Base-by-base conservation (phyloP, 2,329 filamentous ascomycete genomes). In the Leptographium galeiforme region DNA sequence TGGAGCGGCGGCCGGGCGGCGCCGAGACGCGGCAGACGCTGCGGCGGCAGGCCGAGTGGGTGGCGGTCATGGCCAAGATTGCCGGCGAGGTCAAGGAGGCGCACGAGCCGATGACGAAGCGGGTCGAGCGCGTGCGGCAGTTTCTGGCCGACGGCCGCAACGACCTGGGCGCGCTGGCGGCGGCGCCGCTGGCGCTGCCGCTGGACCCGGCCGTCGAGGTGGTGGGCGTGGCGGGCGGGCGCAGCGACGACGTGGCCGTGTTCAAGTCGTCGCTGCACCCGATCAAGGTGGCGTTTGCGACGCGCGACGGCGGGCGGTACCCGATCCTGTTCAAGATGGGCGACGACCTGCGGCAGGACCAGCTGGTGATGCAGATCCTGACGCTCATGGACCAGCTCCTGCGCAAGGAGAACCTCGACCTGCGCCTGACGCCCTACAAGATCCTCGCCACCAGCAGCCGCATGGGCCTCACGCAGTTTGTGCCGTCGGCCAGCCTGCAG, bases 311-410 rank as follows among this genome's bases (percentile, higher is more conserved):
- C 8, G 78, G 77, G 41, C 85, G 84, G 56, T 98, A 97, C 64
- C 85, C 91, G 11, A 86, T 98, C 58, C 85, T 97, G 52, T 98
- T 98, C 79, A 98, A 98, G 68, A 89, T 89, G 1, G 93, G 93
- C 39, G 93, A 98, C 64, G 93, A 98, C 65, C 75, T 98, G 51
- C 86, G 93, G 14, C 93, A 98, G 68, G 93, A 98, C 64, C 93
- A 98, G 65, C 79, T 98, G 2, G 91, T 98, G 39, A 94, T 98
- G 53, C 93, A 82, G 63, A 97, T 97, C 63, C 96, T 98, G 66
- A 95, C 89, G 0, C 77, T 98, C 16, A 98, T 98, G 93, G 93
- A 98, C 63, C 87, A 91, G 55, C 79, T 98, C 1, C 77, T 98
- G 6, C 87, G 88, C 56, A 96, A 97, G 64, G 93, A 98, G 65